Evolutionary conservation across 148 eudicot genomes (phyloP), one percentile per base, ranked within the genome.

Genomic region (Silene uniflora): DNA sequence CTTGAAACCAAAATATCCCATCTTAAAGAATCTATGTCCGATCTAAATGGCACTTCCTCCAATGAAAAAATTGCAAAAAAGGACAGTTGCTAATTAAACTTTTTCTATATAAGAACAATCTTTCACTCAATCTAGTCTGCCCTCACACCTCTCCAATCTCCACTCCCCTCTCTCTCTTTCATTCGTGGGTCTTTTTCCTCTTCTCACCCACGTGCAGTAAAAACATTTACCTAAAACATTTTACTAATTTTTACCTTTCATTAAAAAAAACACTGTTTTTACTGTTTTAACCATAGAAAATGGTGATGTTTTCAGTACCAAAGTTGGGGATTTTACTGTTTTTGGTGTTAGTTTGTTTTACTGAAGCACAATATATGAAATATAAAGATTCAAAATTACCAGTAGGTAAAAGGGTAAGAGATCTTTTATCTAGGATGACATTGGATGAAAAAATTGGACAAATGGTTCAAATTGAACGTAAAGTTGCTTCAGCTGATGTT

Each of bases 401-500:
- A 12, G 72, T 88, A 21, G 72, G 76, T 55, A 64, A 3, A 25
- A 89, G 96, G 54, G 83, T 91, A 0, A 81, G 76, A 52, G 91
- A 89, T 60, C 85, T 91, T 84, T 80, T 91, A 58, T 80, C 80
- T 1, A 74, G 85, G 56, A 91, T 91, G 96, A 91, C 88, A 8
- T 82, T 91, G 73, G 96, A 87, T 47, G 96, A 91, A 65, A 91
- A 91, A 79, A 86, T 91, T 72, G 96, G 96, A 16, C 96, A 91
- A 78, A 91, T 91, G 96, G 85, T 82, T 35, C 96, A 91, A 75
- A 91, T 91, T 81, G 96, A 91, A 27, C 86, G 92, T 39, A 63
- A 77, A 49, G 87, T 86, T 69, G 88, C 96, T 27, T 76, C 96
- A 1, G 69, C 86, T 77, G 89, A 91, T 83, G 81, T 91, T 25